Evolutionary conservation across 306 rosid species (phyloP), one percentile per base, ranked within the genome.

Genomic region (Aeschynomene evenia): DNA sequence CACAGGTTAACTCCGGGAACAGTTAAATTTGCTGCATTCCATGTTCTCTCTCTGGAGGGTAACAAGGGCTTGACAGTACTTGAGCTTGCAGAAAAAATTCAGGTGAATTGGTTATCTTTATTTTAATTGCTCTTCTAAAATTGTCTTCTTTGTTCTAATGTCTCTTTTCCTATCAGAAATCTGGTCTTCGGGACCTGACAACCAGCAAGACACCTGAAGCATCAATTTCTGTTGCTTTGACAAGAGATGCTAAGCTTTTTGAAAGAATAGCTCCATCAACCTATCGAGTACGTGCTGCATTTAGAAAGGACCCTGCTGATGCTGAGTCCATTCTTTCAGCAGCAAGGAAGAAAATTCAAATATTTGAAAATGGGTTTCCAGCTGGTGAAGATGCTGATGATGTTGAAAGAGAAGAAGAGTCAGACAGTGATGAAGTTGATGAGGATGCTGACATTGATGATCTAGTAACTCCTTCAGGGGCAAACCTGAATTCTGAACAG

Each of bases 251-350:
- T 61, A 95, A 95, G 83, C 97, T 95, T 71, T 94, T 95, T 45
- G 99, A 95, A 86, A 95, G 99, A 75, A 91, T 95, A 55, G 99
- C 99, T 62, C 99, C 99, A 45, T 95, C 99, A 69, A 95, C 99
- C 49, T 95, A 95, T 73, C 94, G 99, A 20, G 96, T 95, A 18
- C 90, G 97, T 57, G 63, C 90, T 76, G 89, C 99, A 73, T 95
- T 83, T 70, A 81, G 97, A 80, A 85, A 95, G 82, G 95, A 95
- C 80, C 97, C 99, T 56, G 80, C 82, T 63, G 97, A 95, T 70
- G 92, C 99, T 10, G 99, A 84, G 72, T 86, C 83, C 40, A 87
- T 91, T 68, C 99, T 94, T 67, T 85, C 97, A 21, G 87, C 77
- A 55, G 99, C 99, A 22, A 85, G 99, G 82, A 94, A 94, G 87